Percentiles rank a stretch among this genome's conserved stretches.
Evolutionary conservation across 2,329 filamentous ascomycete species (phyloP).

Genomic region (Ceratocystis alfenasii): DNA sequence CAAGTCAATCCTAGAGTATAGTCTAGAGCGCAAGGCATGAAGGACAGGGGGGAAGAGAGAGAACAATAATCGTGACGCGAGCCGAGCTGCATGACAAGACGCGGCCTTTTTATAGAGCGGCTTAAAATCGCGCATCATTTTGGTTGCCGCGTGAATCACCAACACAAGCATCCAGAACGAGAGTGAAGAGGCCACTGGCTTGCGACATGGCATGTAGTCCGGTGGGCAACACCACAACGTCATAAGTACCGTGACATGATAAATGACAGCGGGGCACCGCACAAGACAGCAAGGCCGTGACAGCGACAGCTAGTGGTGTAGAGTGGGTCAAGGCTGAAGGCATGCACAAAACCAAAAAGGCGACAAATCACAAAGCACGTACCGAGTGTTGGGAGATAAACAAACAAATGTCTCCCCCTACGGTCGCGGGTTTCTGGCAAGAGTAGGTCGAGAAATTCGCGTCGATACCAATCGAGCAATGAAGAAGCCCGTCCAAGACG

Average conservation of each 20-base stretch:
- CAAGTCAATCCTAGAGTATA: background rate
- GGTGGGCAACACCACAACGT: too few relatives aligned
- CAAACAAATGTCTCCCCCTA: slow-evolving; percentile 94
- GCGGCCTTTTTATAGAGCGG: background rate
- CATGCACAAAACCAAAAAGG: background rate
- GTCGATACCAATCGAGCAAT: slow-evolving; percentile 25
- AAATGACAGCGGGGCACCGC: too few relatives aligned
- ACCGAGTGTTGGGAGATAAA: slow-evolving; percentile 76
- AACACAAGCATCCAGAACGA: background rate
- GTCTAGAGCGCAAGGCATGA: too few relatives aligned
- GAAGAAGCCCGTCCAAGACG: slow-evolving; percentile 21
- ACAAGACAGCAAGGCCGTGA: too few relatives aligned
- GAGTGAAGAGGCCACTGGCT: background rate
- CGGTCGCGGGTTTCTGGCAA: slow-evolving; percentile 25
- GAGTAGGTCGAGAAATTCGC: background rate
- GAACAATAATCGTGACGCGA: background rate
- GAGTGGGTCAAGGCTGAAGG: background rate
- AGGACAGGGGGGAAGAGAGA: too few relatives aligned
- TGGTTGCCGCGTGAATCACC: background rate
- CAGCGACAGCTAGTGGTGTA: too few relatives aligned
- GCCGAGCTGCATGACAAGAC: background rate
- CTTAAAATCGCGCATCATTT: background rate
- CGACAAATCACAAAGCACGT: slow-evolving; percentile 30
- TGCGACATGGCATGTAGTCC: too few relatives aligned
- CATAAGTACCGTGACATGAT: too few relatives aligned